Base-by-base conservation (phyloP, 768 basidiomycete genomes). In the Serendipita sp. region DNA sequence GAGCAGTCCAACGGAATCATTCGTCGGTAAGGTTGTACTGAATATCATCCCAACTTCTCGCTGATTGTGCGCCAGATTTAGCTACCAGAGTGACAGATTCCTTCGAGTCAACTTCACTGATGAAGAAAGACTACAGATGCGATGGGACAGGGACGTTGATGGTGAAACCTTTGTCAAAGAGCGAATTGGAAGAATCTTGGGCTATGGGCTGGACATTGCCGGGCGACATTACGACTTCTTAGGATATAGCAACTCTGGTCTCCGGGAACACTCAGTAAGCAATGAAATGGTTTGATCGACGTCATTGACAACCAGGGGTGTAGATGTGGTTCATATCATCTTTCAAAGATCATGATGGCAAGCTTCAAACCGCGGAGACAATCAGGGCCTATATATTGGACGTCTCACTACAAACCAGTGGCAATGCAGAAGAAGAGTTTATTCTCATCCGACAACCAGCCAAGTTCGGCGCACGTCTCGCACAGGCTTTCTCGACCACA, bases 401-500 rank as follows among this genome's bases (percentile, higher is more conserved):
- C 20, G 86, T 87, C 65, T 69, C 76, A 9, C 71, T 75, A 44
- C 65, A 62, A 34, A 48, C 26, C 16, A n/a, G 61, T 56, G 44
- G 41, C 20, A 11, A 63, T 62, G 72, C 80, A 1, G 41, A 66
- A 9, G 78, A 76, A 33, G 82, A 84, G 66, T 67, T 64, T 13
- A 66, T 67, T 0, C 73, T 86, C 7, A 79, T 77, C n/a, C 73
- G 71, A 58, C 85, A 83, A 64, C 85, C 85, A 2, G 84, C 85
- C 22, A 77, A 85, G 61, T 86, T 83, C 70, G 86, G 79, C 0
- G 87, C 87, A 2, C 75, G 87, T 17, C 76, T 88, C 33, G 83
- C 84, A 3, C 85, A 83, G 68, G 84, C 84, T 0, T 89, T 88
- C 70, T 87, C 86, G 1, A 79, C 85, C 1, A 89, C 86, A 0